These are phyloP conservation scores for Cerioporus squamosus DNA, from an alignment of 1,284 basidiomycete genomes.

Conservation along the genomic window DNA sequence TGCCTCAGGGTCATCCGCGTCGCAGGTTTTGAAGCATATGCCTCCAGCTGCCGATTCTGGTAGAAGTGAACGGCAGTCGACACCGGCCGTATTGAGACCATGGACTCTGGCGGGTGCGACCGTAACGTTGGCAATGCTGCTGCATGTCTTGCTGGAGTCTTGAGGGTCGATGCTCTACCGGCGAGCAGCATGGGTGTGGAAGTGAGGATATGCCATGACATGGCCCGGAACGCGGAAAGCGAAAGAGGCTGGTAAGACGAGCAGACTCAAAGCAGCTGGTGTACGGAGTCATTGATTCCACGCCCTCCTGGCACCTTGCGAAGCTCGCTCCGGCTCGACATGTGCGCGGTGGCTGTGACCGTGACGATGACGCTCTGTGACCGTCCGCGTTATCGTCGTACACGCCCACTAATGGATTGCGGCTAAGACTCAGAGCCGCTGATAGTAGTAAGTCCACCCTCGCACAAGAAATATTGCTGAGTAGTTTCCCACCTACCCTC, in stretches of 20 bases:
- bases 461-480: too few species aligned
- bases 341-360: slow-evolving; percentile 3
- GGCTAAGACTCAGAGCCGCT: too few species aligned
- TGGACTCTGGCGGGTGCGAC: not conserved
- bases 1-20: slow-evolving; percentile 81
- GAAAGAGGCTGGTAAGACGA: not conserved
- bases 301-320: not conserved
- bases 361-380: not conserved
- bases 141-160: not conserved
- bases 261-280: not conserved
- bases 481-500: too few species aligned
- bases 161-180: not conserved
- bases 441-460: too few species aligned
- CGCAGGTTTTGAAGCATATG: slow-evolving; percentile 79
- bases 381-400: not conserved
- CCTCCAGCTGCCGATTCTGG: slow-evolving; percentile 82
- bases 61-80: slow-evolving; percentile 68
- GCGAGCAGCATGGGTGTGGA: slow-evolving; percentile 8
- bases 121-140: not conserved
- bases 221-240: slow-evolving; percentile 3
- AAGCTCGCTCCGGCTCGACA: too few species aligned
- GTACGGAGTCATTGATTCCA: slow-evolving; percentile 20
- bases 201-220: slow-evolving; percentile 18
- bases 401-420: too few species aligned
- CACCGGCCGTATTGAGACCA: slow-evolving; percentile 5